Conservation (phyloP, 805 yeast species). For the Lachancea waltii region DNA sequence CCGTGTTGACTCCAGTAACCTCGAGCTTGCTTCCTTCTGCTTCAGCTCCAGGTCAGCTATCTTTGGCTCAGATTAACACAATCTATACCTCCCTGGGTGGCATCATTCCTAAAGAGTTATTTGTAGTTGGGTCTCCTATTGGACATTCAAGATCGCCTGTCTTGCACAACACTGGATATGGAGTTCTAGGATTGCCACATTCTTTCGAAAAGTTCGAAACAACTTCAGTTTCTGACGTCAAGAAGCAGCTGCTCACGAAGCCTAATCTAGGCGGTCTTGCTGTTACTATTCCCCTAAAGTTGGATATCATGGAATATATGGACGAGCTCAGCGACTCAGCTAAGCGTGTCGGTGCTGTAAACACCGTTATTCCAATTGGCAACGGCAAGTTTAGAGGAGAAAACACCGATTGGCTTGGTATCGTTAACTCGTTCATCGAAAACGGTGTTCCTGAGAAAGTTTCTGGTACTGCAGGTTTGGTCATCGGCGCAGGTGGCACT, state of each 20-base stretch:
- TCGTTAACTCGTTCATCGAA: constrained; percentile 55
- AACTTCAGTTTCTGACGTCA: constrained; percentile 50
- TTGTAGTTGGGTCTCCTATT: constrained; percentile 76
- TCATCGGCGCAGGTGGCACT: constrained; percentile 97
- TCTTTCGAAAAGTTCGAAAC: constrained; percentile 63
- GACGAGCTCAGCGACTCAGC: constrained; percentile 72
- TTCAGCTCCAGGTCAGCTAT: constrained; percentile 78
- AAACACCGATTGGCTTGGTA: constrained; percentile 95
- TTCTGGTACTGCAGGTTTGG: constrained; percentile 51
- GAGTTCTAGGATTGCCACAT: constrained; percentile 72
- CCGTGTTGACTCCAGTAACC: constrained; percentile 76
- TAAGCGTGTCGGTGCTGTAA: constrained; percentile 82
- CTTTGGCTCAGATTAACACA: constrained; percentile 57
- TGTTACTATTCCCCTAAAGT: constrained; percentile 87
- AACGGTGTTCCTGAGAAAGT: constrained; percentile 51
- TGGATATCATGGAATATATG: constrained; percentile 66
- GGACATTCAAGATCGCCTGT: constrained; percentile 85
- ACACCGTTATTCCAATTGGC: constrained; percentile 62
- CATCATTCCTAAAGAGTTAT: constrained; percentile 50
- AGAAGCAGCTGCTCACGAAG: constrained; percentile 41
- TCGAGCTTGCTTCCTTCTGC: constrained; percentile 57
- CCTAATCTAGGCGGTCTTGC: constrained; percentile 85
- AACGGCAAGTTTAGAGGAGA: constrained; percentile 60
- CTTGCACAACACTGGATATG: constrained; percentile 75
- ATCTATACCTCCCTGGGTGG: constrained; percentile 56